Evolutionary conservation across 441 rosid species (phyloP).

Genomic region (Dalechampia spathulata): DNA sequence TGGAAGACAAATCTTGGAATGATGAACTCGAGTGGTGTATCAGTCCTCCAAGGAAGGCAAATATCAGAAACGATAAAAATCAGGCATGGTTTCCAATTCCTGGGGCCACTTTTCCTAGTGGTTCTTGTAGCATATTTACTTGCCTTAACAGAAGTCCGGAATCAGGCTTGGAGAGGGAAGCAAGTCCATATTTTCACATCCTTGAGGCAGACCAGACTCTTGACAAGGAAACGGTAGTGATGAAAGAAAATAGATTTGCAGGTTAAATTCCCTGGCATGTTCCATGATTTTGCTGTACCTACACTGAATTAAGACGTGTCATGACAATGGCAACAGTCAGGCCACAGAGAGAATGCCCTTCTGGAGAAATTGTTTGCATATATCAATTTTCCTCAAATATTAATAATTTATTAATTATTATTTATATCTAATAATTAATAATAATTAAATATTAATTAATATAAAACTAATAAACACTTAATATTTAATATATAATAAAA

Average conservation of each 20-base stretch:
- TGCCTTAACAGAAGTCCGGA: no score
- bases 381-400: no score
- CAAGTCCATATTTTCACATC: conserved; percentile 16
- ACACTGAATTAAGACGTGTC: conserved; percentile 28
- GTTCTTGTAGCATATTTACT: no score
- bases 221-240: conserved; percentile 11
- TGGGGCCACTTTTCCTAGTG: neutral
- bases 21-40: conserved; percentile 1
- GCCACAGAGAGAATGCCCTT: conserved; percentile 24
- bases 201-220: conserved; percentile 15
- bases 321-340: conserved; percentile 23
- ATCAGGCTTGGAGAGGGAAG: conserved; percentile 2
- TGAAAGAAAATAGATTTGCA: conserved; percentile 7
- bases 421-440: no score
- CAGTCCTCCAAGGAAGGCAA: conserved; percentile 15
- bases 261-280: conserved; percentile 12
- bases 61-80: conserved; percentile 20
- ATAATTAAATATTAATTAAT: no score
- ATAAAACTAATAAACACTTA: no score
- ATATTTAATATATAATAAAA: no score
- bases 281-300: conserved; percentile 12
- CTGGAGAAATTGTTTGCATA: no score
- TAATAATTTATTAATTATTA: no score
- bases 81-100: conserved; percentile 6
- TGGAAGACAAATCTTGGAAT: conserved; percentile 27